Percentiles rank a stretch among this genome's conserved stretches.
These are phyloP conservation scores for Xylogone sp. DNA, from an alignment of 2,329 filamentous ascomycete genomes.

Conservation along the genomic window DNA sequence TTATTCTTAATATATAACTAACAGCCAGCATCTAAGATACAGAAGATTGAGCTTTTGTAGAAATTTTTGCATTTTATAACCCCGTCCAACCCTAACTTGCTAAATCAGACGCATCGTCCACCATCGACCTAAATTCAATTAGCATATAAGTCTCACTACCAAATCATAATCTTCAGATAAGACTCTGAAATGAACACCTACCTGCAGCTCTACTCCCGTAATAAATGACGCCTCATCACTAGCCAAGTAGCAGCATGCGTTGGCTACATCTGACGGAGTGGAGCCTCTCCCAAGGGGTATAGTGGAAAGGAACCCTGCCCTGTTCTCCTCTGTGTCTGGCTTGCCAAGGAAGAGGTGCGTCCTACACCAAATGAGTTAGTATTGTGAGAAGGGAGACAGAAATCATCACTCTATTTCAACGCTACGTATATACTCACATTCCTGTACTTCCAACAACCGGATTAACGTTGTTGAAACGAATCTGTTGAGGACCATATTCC, in stretches of 20 bases:
- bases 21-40: too few species aligned
- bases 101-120: too few species aligned
- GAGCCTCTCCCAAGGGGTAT: constrained; percentile 53
- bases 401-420: neutral
- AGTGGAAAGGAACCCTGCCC: constrained; percentile 48
- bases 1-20: too few species aligned
- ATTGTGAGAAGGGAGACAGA: too few species aligned
- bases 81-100: too few species aligned
- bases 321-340: constrained; percentile 58
- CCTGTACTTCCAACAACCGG: constrained; percentile 65
- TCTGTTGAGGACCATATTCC: constrained; percentile 68
- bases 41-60: too few species aligned
- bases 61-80: too few species aligned
- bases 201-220: constrained; percentile 67
- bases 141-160: too few species aligned
- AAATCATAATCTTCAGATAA: too few species aligned
- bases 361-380: neutral
- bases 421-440: constrained; percentile 31
- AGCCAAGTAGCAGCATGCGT: constrained; percentile 66
- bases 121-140: too few species aligned
- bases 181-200: too few species aligned
- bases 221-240: constrained; percentile 70
- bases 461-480: constrained; percentile 69
- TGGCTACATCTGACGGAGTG: constrained; percentile 62
- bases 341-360: constrained; percentile 48